Evolutionary conservation across 176 grass and related monocot species (phyloP), one percentile per base, ranked within the genome.

Genomic region (Lolium perenne): DNA sequence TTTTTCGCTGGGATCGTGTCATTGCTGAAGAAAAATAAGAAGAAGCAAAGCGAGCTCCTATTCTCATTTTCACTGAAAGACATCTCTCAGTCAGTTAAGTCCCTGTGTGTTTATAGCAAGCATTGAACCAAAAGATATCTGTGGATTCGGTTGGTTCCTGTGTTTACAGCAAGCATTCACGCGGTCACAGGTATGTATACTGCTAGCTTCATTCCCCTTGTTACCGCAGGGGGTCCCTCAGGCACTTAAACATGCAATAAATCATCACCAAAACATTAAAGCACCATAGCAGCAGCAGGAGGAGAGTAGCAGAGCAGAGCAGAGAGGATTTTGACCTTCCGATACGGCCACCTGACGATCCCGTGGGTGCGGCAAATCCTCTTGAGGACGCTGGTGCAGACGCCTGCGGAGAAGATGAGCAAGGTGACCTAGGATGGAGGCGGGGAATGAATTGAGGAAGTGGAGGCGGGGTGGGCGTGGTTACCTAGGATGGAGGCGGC

Each of bases 311-410:
- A 35, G 32, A 35, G 32, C 32, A 63, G 43, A 75, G 59, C 45
- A 49, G 1, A 68, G 18, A 79, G 25, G 69, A 56, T 2, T 54
- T 54, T 38, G 78, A 97, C 93, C 93, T 98, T 95, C 29, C 96
- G 92, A 88, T 98, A 98, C 7, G 96, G 96, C 93, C 93, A 98
- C 70, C 93, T 83, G 61, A 90, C 91, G 71, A 98, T 98, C 51
- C 96, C 96, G 82, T 98, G 92, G 53, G 71, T 88, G 81, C 96
- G 96, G 68, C 96, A 98, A 79, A 98, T 89, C 90, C 92, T 94
- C 90, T 98, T 98, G 76, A 98, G 79, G 26, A 92, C 96, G 45
- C 93, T 94, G 16, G 96, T 95, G 56, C 93, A 94, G 65, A 98
- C 96, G 77, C 96, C 96, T 98, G 58, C 68, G 32, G 32, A 35